These are phyloP conservation scores for Talaromyces sp. DNA, from an alignment of 2,329 filamentous ascomycete species.

Conservation along the genomic window DNA sequence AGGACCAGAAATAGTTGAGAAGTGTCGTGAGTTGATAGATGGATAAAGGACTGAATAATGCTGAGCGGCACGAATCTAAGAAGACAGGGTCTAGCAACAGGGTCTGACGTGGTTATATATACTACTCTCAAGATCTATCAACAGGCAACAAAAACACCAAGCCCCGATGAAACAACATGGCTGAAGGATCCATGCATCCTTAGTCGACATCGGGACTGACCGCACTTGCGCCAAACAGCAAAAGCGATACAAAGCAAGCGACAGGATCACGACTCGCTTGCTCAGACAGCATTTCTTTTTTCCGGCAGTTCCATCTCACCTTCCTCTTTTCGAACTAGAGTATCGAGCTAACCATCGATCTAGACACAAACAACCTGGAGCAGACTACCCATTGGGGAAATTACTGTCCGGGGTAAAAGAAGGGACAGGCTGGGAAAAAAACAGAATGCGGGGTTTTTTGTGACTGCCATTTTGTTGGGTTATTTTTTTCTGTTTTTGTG, in stretches of 20 bases:
- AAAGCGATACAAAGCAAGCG: not conserved
- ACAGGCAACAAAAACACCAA: not conserved
- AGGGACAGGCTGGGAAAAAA: not conserved
- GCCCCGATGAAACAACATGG: not conserved
- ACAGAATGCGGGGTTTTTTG: not conserved
- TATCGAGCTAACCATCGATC: not conserved
- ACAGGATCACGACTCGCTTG: not conserved
- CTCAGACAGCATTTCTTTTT: not conserved
- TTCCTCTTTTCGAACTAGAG: constrained; percentile 6
- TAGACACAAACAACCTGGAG: constrained; percentile 4
- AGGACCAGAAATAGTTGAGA: not conserved
- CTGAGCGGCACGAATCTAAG: not conserved
- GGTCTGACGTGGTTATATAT: not conserved
- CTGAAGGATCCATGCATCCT: not conserved
- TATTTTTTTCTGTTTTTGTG: not conserved
- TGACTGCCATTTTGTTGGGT: not conserved
- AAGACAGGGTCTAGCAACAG: not conserved
- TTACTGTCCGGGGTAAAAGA: constrained; percentile 1
- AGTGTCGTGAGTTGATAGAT: not conserved
- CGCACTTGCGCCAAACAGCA: not conserved
- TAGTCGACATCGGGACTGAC: not conserved
- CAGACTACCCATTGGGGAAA: constrained; percentile 1
- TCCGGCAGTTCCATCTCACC: not conserved
- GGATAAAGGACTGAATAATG: not conserved
- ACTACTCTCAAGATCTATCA: not conserved